These are phyloP conservation scores for Cylindrodendrum hubeiense DNA, from an alignment of 2,329 filamentous ascomycete genomes.

Conservation along the genomic window DNA sequence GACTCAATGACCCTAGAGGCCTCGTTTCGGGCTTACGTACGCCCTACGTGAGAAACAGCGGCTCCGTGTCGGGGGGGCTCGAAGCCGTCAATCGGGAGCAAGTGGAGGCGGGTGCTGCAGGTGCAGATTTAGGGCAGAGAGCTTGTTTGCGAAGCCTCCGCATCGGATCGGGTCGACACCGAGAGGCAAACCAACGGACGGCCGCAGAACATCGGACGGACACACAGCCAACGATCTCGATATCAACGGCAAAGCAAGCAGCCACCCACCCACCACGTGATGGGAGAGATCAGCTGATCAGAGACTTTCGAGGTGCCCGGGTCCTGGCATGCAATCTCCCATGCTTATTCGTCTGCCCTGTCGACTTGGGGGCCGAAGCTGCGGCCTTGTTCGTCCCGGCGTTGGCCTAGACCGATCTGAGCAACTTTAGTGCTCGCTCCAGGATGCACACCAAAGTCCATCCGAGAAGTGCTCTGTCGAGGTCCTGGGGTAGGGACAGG, in stretches of 20 bases:
- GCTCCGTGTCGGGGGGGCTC: slow-evolving; percentile 1
- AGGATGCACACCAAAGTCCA: slow-evolving; percentile 1
- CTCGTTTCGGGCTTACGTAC: slow-evolving; percentile 24
- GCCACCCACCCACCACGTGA: neutral
- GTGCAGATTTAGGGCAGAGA: neutral
- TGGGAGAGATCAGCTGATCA: neutral
- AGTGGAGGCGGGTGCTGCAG: slow-evolving; percentile 12
- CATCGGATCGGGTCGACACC: slow-evolving; percentile 1
- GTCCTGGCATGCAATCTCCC: neutral
- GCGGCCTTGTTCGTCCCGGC: neutral
- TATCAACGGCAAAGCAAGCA: neutral
- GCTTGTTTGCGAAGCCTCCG: neutral
- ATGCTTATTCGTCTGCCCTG: slow-evolving; percentile 8
- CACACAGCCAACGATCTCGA: neutral
- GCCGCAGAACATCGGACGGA: neutral
- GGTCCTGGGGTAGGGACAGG: neutral
- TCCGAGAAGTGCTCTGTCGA: neutral
- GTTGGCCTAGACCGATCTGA: neutral
- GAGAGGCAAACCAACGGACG: neutral
- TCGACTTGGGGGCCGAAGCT: neutral
- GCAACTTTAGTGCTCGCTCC: neutral
- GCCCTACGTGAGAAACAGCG: slow-evolving; percentile 1
- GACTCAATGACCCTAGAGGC: neutral
- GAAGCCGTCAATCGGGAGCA: slow-evolving; percentile 3
- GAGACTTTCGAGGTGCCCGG: neutral